Percentiles rank a stretch among this genome's conserved stretches.
Evolutionary conservation across 345 rosid genomes (phyloP).

Genomic region (Citrus maxima): DNA sequence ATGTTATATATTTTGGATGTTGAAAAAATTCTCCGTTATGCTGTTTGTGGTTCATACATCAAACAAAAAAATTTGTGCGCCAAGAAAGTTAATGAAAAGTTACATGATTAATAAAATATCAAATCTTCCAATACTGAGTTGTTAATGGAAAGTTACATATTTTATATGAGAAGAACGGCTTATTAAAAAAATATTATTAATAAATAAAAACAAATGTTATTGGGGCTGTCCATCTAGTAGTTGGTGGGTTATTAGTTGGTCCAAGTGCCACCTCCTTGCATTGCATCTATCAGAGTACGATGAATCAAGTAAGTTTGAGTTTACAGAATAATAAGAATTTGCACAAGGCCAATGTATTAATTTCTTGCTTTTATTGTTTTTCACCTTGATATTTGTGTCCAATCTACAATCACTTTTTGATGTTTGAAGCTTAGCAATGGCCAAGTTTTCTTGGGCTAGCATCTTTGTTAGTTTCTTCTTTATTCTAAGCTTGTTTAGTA

Average conservation of each 20-base stretch:
- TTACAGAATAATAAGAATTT: not conserved
- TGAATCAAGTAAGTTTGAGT: constrained; percentile 69
- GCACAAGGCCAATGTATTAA: not conserved
- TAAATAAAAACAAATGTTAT: no score
- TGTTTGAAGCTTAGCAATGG: not conserved
- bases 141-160: no score
- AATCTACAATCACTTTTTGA: not conserved
- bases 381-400: not conserved
- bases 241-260: constrained; percentile 1
- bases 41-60: no score
- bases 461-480: not conserved
- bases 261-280: constrained; percentile 82
- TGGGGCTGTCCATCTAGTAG: no score
- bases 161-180: no score
- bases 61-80: no score
- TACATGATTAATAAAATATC: no score
- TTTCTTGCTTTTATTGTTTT: not conserved
- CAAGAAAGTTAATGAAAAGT: no score
- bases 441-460: not conserved
- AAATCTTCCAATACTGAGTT: no score
- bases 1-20: no score
- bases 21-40: no score
- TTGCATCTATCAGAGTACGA: constrained; percentile 77
- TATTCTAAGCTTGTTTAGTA: not conserved
- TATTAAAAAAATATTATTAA: no score